Base-by-base conservation (phyloP, 2,329 filamentous ascomycete genomes). In the Elsinoe arachidis region DNA sequence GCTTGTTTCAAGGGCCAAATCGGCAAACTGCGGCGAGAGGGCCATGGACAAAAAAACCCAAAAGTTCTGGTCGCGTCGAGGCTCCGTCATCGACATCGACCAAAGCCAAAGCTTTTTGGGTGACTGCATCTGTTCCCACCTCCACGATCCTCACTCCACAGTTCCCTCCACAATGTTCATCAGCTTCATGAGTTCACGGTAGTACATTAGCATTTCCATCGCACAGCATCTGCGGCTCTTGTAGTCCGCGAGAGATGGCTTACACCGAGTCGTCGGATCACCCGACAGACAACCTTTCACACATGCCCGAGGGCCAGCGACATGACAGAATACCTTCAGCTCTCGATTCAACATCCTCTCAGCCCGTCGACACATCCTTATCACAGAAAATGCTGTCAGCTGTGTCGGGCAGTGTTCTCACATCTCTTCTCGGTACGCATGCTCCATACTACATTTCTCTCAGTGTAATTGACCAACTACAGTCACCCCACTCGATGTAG, bases 401-500 rank as follows among this genome's bases (percentile, higher is more conserved):
- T 52, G 88, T 92, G 63, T 86, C 87, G 56, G 93, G 93, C 59
- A 97, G 91, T 72, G 74, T 99, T 58, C 72, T 97, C 61, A 97
- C 92, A 7, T 93, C 90, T 17, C 73, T 97, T 23, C 80, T 97
- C 41, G 89, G 91, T 96, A 79, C 63, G 81, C 55, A 11, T 59
- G 7, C 55, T 52, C 46, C 53, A 15, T 2, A 12, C 38, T 52
- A 11, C 7, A 41, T 14, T 17, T 44, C 49, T 26, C 26, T 12
- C 26, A 34, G 44, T 33, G 30, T 39, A n/a, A 44, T 17, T 57
- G 60, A 44, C 58, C 47, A n/a, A 41, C 26, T 17, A 55, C 63
- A 95, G 92, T 95, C 33, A 99, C 93, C 4, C 93, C 93, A 47
- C 85, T 99, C 55, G 93, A 99, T 69, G 93, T 99, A 61, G 93